These are phyloP conservation scores for Claviceps paspali DNA, from an alignment of 2,329 filamentous ascomycete species.

Conservation along the genomic window DNA sequence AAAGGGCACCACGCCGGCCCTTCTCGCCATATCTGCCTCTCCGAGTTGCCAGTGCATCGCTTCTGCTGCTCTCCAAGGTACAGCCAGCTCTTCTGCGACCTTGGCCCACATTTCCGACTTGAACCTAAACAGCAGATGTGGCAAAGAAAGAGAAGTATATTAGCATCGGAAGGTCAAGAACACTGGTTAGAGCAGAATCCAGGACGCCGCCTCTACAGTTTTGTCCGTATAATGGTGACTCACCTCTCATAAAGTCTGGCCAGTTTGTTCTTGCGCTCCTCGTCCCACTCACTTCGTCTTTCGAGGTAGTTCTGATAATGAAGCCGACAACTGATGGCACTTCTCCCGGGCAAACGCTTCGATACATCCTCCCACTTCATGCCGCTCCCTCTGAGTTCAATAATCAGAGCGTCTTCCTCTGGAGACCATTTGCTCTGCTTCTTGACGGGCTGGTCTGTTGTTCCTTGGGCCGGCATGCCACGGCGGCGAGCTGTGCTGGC, in stretches of 20 bases:
- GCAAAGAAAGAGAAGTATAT: not conserved
- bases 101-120: slow-evolving; percentile 97
- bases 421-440: slow-evolving; percentile 95
- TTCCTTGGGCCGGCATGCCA: slow-evolving; percentile 29
- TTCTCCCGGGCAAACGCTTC: slow-evolving; percentile 75
- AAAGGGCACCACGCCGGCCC: slow-evolving; percentile 81
- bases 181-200: too few relatives aligned
- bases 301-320: slow-evolving; percentile 98
- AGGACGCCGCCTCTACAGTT: too few relatives aligned
- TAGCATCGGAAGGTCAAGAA: not conserved
- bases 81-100: slow-evolving; percentile 84
- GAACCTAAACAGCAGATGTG: slow-evolving; percentile 52
- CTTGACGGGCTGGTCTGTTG: slow-evolving; percentile 57
- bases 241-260: slow-evolving; percentile 91
- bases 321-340: slow-evolving; percentile 82
- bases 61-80: slow-evolving; percentile 90
- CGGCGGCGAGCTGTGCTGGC: slow-evolving; percentile 17
- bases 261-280: slow-evolving; percentile 94
- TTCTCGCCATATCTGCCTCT: slow-evolving; percentile 82
- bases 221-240: slow-evolving; percentile 20
- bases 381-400: slow-evolving; percentile 72
- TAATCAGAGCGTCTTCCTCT: slow-evolving; percentile 86
- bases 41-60: slow-evolving; percentile 98
- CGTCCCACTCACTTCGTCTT: slow-evolving; percentile 84
- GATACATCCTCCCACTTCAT: slow-evolving; percentile 99